phyloP scores from a whole-genome alignment of 768 basidiomycete genomes.

The Mycena galopus region DNA sequence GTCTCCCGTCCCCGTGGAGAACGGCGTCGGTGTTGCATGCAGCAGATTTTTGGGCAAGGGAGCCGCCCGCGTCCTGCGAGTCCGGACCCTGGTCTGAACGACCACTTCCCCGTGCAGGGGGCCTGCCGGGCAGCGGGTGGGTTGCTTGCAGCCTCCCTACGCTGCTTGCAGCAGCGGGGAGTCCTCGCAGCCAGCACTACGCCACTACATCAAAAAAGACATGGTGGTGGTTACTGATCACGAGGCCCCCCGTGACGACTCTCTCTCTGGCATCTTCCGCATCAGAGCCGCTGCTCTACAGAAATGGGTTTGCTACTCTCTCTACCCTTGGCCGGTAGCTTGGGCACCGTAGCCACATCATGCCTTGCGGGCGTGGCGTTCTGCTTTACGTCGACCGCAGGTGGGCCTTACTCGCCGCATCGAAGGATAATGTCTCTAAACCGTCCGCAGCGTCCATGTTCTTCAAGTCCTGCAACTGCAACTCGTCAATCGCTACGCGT shows the following conservation, averaged over 20 bases:
- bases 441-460: slow-evolving; percentile 85
- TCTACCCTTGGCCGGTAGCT: slow-evolving; percentile 75
- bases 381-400: slow-evolving; percentile 89
- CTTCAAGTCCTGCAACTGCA: slow-evolving; percentile 99
- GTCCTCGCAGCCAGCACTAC: background rate
- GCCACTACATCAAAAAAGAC: background rate
- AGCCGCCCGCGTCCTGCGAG: background rate
- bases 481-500: slow-evolving; percentile 97
- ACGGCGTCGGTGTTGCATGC: background rate
- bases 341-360: slow-evolving; percentile 83
- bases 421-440: slow-evolving; percentile 31
- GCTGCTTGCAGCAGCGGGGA: background rate
- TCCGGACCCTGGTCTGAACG: background rate
- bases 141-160: background rate
- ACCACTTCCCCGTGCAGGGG: background rate
- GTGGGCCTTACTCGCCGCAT: slow-evolving; percentile 52
- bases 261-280: background rate
- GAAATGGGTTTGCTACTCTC: slow-evolving; percentile 84
- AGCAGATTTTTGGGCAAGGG: background rate
- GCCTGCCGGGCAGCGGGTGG: background rate
- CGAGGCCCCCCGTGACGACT: too few species aligned
- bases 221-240: background rate
- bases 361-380: slow-evolving; percentile 88
- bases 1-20: too few species aligned
- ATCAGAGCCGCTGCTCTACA: background rate